Evolutionary conservation across 2,329 filamentous ascomycete species (phyloP), one percentile per base, ranked within the genome.

Genomic region (Cladosporium oxysporum): DNA sequence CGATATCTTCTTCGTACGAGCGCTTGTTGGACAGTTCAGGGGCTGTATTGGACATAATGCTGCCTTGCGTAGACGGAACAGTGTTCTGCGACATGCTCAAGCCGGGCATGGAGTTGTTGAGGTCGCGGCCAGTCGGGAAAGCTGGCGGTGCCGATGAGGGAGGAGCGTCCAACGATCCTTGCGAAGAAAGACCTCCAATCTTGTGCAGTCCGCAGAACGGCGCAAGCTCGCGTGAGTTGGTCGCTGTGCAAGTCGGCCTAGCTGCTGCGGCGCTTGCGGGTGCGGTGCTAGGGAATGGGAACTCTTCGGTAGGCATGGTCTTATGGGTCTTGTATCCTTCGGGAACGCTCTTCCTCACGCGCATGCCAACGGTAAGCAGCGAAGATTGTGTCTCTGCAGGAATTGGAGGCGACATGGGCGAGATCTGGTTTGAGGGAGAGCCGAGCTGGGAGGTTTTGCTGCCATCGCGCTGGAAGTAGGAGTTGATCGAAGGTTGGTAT

Each of bases 341-440:
- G 0, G 92, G 90, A 8, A 98, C 91, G 12, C 91, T 91, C 81
- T 98, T 98, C 76, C 94, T 90, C 60, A 98, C 86, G 28, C 94
- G 90, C 93, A 97, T 97, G 73, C 94, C 94, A 69, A 98, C 94
- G 73, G 86, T 91, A 50, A 97, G 83, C n/a, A 98, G 88, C 68
- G 91, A 91, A 41, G 93, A 85, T 78, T 97, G 92, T 35, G 96
- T 84, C 8, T 83, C 83, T 28, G 84, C 78, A 1, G 91, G 88
- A 16, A 93, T 82, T 4, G 77, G 72, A 3, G 87, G 86, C 18
- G 81, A 73, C n/a, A 76, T 68, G 26, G 71, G 66, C 53, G 70
- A 71, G 58, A 58, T 55, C 14, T 35, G 35, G 14, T 49, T 21
- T 31, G 61, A 49, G 23, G 35, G n/a, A n/a, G 49, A 49, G 41